Conservation (phyloP, 352 stramenopile genomes). For the Phytophthora pinifolia region DNA sequence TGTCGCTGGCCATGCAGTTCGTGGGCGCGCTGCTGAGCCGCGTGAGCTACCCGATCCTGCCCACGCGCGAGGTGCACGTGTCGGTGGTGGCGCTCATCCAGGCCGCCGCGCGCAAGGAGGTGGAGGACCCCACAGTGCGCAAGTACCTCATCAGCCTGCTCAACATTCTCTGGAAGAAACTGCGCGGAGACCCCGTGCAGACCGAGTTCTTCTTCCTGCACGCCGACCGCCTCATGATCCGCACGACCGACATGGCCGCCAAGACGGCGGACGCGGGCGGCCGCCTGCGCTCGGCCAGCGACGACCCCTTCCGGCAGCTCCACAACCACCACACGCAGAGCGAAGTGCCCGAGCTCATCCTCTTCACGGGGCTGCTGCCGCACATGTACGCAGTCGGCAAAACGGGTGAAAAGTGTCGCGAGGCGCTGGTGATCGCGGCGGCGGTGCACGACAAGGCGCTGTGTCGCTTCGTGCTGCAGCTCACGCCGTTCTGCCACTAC, state of each 20-base stretch:
- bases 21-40: constrained; percentile 75
- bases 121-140: constrained; percentile 80
- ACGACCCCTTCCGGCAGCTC: constrained; percentile 36
- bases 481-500: constrained; percentile 89
- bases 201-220: constrained; percentile 89
- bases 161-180: constrained; percentile 86
- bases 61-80: constrained; percentile 78
- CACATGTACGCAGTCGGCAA: constrained; percentile 87
- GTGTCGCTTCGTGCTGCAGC: constrained; percentile 79
- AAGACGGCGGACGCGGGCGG: neutral
- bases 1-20: constrained; percentile 85
- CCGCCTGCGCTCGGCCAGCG: constrained; percentile 15
- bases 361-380: constrained; percentile 80
- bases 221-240: constrained; percentile 55
- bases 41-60: constrained; percentile 83
- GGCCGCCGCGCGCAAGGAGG: constrained; percentile 71
- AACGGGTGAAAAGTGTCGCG: constrained; percentile 80
- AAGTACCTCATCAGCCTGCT: constrained; percentile 84
- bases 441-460: constrained; percentile 74
- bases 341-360: constrained; percentile 73
- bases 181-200: constrained; percentile 80
- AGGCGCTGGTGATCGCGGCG: constrained; percentile 80
- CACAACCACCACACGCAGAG: constrained; percentile 44
- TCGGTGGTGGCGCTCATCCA: constrained; percentile 82
- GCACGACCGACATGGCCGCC: constrained; percentile 37